Percentiles rank a stretch among this genome's conserved stretches.
phyloP scores from a whole-genome alignment of 257 asterid genomes.

The Cordia subcordata region DNA sequence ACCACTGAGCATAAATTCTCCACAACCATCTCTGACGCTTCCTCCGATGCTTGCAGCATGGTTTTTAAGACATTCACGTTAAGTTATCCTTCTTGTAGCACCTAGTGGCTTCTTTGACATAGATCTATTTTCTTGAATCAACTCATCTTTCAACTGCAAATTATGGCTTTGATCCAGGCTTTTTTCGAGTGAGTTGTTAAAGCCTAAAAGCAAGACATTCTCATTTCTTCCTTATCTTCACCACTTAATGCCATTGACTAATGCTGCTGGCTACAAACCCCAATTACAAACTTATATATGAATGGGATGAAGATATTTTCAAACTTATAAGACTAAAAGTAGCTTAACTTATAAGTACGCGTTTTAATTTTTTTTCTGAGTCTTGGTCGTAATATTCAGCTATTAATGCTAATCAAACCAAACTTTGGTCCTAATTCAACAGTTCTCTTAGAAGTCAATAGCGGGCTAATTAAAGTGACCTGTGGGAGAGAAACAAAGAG shows the following conservation, averaged over 20 bases:
- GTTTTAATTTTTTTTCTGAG: background rate
- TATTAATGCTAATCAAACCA: constrained; percentile 7
- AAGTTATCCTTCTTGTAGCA: too few relatives aligned
- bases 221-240: constrained; percentile 38
- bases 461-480: background rate
- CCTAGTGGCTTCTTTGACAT: constrained; percentile 25
- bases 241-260: constrained; percentile 36
- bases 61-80: background rate
- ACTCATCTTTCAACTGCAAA: constrained; percentile 6
- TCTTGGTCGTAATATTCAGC: constrained; percentile 2
- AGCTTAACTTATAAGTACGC: constrained; percentile 6
- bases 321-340: background rate
- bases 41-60: constrained; percentile 78
- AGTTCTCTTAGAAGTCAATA: background rate
- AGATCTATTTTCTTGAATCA: constrained; percentile 38
- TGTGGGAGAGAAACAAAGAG: background rate
- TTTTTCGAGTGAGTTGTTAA: constrained; percentile 29
- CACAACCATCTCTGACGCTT: constrained; percentile 92
- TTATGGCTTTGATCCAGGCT: constrained; percentile 20
- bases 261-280: background rate
- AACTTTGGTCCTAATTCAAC: background rate
- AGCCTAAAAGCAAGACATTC: constrained; percentile 24
- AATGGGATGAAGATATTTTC: background rate
- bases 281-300: background rate
- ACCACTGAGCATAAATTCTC: constrained; percentile 94